Base-by-base conservation (phyloP, 768 basidiomycete genomes). In the Boletales sp. region DNA sequence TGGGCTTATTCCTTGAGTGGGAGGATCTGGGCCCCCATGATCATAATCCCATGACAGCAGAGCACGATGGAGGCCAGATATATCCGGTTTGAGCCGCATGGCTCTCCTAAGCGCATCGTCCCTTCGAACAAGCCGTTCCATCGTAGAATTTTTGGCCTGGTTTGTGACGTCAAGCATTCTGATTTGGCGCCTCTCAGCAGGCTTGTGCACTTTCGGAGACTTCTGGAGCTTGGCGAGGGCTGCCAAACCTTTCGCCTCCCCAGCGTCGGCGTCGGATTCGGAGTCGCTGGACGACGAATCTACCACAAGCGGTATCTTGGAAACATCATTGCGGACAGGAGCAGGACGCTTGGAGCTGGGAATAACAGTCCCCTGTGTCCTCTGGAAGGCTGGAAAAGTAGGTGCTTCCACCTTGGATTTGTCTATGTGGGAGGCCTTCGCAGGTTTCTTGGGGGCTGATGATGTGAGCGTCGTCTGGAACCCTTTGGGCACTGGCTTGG, bases 31-130 rank as follows among this genome's bases (percentile, higher is more conserved):
- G 18, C 85, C 82, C 11, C 63, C 64, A 56, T 90, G 80, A 40
- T 85, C 78, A 53, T 92, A 92, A 65, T 88, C 74, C 97, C 97
- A 99, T 1, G 89, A 84, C 1, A 99, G 69, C 27, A 98, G 74
- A 10, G 75, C 70, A 40, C 81, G 82, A 65, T 95, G 87, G 18
- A 99, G 81, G 7, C 74, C 76, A 29, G 84, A 82, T 17, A 94
- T 75, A 59, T 98, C 86, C 3, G 94, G 95, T 60, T 83, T 86
- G 59, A 94, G 73, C 8, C 94, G 83, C 53, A 84, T 69, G 8
- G 81, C 80, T 40, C 73, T 79, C 49, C 78, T 58, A 17, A 81
- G 81, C 24, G 81, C 80, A 48, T 83, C 81, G 15, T 87, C 83
- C 44, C 79, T 76, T 50, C 79, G 76, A 29, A 73, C 69, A 36